A percentile compares a stretch with the other conserved stretches of the same genome.
These are phyloP conservation scores for Capsicum baccatum DNA, from an alignment of 257 asterid genomes.

Conservation along the genomic window DNA sequence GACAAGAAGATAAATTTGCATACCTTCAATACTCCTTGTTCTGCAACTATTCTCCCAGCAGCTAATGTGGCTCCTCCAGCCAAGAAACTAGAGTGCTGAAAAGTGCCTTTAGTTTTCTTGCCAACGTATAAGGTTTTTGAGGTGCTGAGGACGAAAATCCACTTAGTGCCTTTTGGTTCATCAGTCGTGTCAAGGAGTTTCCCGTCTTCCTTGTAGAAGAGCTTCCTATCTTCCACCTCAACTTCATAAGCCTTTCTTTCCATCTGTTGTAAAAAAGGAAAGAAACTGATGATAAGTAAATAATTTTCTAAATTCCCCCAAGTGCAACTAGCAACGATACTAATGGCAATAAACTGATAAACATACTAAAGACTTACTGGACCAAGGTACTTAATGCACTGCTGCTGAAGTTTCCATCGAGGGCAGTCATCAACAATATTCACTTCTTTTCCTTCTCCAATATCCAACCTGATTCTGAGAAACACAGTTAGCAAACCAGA, in stretches of 20 bases:
- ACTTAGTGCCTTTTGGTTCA: constrained; percentile 75
- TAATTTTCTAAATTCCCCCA: background rate
- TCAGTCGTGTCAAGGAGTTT: constrained; percentile 63
- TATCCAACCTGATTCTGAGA: constrained; percentile 69
- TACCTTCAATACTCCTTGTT: constrained; percentile 83
- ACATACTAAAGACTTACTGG: constrained; percentile 55
- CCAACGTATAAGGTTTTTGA: constrained; percentile 78
- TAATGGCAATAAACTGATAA: background rate
- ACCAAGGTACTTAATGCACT: constrained; percentile 95
- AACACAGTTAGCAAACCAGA: constrained; percentile 26
- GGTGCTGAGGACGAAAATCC: constrained; percentile 96
- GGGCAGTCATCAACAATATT: constrained; percentile 75
- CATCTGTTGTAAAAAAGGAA: constrained; percentile 49
- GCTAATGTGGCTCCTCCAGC: constrained; percentile 97
- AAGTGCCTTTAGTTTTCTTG: constrained; percentile 81
- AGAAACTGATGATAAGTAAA: constrained; percentile 17
- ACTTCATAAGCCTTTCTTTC: constrained; percentile 86
- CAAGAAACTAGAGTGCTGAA: constrained; percentile 93
- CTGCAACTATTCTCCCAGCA: constrained; percentile 88
- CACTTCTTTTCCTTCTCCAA: constrained; percentile 93
- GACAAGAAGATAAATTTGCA: background rate
- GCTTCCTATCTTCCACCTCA: constrained; percentile 70
- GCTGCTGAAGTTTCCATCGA: constrained; percentile 89
- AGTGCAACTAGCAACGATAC: background rate
- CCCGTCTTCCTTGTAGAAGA: constrained; percentile 59